A percentile compares a stretch with the other conserved stretches of the same genome.
Evolutionary conservation across 805 yeast genomes (phyloP).

Genomic region (Candida broadrunensis): DNA sequence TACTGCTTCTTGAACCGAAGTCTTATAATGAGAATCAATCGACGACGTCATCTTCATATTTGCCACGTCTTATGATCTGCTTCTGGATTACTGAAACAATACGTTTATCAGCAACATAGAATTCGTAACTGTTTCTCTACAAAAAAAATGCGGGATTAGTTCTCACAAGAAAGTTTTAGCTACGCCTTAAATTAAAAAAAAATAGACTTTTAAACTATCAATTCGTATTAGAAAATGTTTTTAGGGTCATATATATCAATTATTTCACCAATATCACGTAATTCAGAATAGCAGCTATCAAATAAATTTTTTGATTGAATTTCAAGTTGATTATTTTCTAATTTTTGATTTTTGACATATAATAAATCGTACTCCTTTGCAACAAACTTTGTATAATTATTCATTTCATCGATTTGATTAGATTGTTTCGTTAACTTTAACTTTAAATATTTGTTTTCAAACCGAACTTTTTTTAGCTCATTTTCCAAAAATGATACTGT

Average conservation of each 20-base stretch:
- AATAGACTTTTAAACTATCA: no score
- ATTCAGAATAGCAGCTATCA: slow-evolving; percentile 5
- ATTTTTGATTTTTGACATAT: slow-evolving; percentile 3
- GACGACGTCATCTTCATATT: slow-evolving; percentile 1
- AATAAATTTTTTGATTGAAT: slow-evolving; percentile 1
- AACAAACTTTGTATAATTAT: slow-evolving; percentile 20
- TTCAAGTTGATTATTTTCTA: slow-evolving; percentile 2
- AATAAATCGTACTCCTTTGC: slow-evolving; percentile 15
- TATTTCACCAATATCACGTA: slow-evolving; percentile 8
- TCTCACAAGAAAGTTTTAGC: no score
- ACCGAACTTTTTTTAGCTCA: slow-evolving; percentile 24
- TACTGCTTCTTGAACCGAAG: slow-evolving; percentile 23
- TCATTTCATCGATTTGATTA: slow-evolving; percentile 19
- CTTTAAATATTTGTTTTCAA: slow-evolving; percentile 33
- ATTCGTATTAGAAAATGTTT: slow-evolving; percentile 7
- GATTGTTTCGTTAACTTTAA: slow-evolving; percentile 14
- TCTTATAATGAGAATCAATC: not conserved
- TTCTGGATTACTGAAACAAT: no score
- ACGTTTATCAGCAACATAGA: no score
- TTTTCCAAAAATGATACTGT: slow-evolving; percentile 29
- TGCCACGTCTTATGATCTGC: no score
- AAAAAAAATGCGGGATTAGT: no score
- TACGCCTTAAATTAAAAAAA: no score
- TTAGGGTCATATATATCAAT: slow-evolving; percentile 15
- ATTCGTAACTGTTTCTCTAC: no score